These are phyloP conservation scores for Neonectria magnoliae DNA, from an alignment of 2,329 filamentous ascomycete species.

Conservation along the genomic window DNA sequence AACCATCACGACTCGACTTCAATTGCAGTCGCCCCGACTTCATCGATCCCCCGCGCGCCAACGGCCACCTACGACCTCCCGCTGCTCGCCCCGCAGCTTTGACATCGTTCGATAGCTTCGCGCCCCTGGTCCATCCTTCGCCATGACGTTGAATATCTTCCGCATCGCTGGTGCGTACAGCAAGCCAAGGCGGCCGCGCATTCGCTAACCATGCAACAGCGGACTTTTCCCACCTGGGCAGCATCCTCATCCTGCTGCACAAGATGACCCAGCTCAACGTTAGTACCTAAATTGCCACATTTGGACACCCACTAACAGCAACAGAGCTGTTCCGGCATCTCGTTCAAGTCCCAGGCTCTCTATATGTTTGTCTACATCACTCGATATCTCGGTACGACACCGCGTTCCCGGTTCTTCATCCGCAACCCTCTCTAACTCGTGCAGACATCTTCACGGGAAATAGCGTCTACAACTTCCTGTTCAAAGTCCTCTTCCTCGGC, in stretches of 20 bases:
- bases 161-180: slow-evolving; percentile 62
- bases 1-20: slow-evolving; percentile 21
- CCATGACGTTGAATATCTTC: slow-evolving; percentile 67
- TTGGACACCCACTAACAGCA: slow-evolving; percentile 32
- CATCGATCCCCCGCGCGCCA: slow-evolving; percentile 19
- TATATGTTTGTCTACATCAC: slow-evolving; percentile 95
- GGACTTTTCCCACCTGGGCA: slow-evolving; percentile 94
- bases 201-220: slow-evolving; percentile 60
- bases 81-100: slow-evolving; percentile 35
- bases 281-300: slow-evolving; percentile 46
- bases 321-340: slow-evolving; percentile 97
- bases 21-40: slow-evolving; percentile 29
- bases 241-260: slow-evolving; percentile 92
- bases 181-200: slow-evolving; percentile 16
- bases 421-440: slow-evolving; percentile 15
- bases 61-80: slow-evolving; percentile 19
- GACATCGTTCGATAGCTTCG: slow-evolving; percentile 24
- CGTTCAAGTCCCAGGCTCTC: slow-evolving; percentile 97
- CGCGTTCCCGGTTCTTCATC: background rate
- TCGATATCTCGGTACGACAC: slow-evolving; percentile 80
- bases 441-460: slow-evolving; percentile 86
- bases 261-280: slow-evolving; percentile 97
- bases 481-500: slow-evolving; percentile 94
- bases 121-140: slow-evolving; percentile 19
- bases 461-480: slow-evolving; percentile 90